These are phyloP conservation scores for Scutellaria barbata DNA, from an alignment of 257 asterid genomes.

Conservation along the genomic window DNA sequence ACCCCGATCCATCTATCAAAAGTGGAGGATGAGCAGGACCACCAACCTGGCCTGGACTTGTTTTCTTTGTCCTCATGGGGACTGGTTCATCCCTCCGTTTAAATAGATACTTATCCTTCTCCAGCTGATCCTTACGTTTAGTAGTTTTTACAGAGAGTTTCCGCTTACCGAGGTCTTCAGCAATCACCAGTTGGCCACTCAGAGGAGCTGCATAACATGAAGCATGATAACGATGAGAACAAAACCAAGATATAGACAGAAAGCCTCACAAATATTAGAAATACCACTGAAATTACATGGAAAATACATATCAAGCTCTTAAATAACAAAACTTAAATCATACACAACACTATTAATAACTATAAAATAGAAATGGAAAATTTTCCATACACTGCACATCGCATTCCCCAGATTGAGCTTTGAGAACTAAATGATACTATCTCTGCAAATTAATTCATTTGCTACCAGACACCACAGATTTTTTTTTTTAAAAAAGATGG, in stretches of 20 bases:
- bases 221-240: background rate
- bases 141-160: conserved; percentile 37
- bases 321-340: background rate
- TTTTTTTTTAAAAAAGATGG: background rate
- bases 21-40: conserved; percentile 21
- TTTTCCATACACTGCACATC: background rate
- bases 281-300: conserved; percentile 33
- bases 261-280: background rate
- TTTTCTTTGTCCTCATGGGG: conserved; percentile 52
- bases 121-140: conserved; percentile 51
- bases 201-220: conserved; percentile 48
- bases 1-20: conserved; percentile 46
- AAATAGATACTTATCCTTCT: conserved; percentile 61
- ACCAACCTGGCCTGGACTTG: conserved; percentile 41
- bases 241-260: background rate
- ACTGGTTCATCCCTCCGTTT: conserved; percentile 72
- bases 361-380: background rate
- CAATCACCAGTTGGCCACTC: conserved; percentile 54
- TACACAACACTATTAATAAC: background rate
- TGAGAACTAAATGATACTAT: background rate
- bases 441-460: background rate
- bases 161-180: conserved; percentile 56
- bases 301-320: too few species aligned
- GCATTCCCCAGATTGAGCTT: background rate
- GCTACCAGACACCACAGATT: background rate